These are phyloP conservation scores for Jackrogersella multiformis DNA, from an alignment of 495 filamentous ascomycete genomes.

Conservation along the genomic window DNA sequence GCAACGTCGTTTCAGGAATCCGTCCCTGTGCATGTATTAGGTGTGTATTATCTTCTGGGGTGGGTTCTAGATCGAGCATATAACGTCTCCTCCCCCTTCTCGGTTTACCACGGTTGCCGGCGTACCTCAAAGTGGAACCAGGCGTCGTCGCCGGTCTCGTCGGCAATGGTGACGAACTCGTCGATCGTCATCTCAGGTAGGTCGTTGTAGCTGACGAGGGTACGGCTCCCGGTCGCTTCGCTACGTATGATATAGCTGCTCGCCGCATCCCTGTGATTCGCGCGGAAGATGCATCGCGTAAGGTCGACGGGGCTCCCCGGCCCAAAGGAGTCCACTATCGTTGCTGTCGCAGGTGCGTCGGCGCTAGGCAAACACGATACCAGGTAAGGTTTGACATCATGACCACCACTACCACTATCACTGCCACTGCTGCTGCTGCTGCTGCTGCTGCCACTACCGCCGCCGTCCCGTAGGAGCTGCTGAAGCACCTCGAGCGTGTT, in stretches of 20 bases:
- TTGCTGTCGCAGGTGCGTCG: slow-evolving; percentile 47
- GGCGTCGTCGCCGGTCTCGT: slow-evolving; percentile 42
- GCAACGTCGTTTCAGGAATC: slow-evolving; percentile 68
- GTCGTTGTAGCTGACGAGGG: slow-evolving; percentile 75
- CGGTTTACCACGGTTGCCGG: not conserved
- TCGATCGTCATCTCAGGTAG: slow-evolving; percentile 69
- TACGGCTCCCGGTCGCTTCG: slow-evolving; percentile 65
- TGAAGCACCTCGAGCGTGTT: slow-evolving; percentile 75
- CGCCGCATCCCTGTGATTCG: slow-evolving; percentile 63
- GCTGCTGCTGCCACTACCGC: no score
- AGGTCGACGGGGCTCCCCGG: slow-evolving; percentile 56
- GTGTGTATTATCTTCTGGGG: no score
- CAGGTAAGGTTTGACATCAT: slow-evolving; percentile 48
- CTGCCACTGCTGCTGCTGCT: no score
- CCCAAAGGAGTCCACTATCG: slow-evolving; percentile 55
- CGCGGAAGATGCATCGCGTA: slow-evolving; percentile 66
- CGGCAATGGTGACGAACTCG: slow-evolving; percentile 60
- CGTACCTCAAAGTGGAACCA: slow-evolving; percentile 82
- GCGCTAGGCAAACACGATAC: slow-evolving; percentile 52
- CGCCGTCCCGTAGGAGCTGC: slow-evolving; percentile 58
- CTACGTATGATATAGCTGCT: slow-evolving; percentile 78
- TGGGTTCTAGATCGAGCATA: slow-evolving; percentile 25
- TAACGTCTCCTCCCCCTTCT: not conserved
- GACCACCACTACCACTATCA: no score
- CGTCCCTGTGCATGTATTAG: slow-evolving; percentile 64